Percentiles rank a stretch among this genome's conserved stretches.
phyloP scores from a whole-genome alignment of 257 asterid species.

The Rhazya stricta region DNA sequence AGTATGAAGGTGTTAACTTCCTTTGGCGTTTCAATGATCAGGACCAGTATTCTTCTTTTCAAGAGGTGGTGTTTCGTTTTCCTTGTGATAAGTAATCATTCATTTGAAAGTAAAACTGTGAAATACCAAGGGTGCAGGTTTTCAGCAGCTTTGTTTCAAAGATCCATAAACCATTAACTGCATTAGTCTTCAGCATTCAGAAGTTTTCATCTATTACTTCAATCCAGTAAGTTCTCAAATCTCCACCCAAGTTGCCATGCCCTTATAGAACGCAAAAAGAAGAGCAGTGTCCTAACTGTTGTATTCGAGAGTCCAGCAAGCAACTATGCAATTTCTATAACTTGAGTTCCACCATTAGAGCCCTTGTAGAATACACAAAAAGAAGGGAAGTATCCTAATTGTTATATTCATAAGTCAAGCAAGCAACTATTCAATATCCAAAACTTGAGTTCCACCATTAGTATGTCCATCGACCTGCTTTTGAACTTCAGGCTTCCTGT shows the following conservation, averaged over 20 bases:
- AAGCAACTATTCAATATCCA: slow-evolving; percentile 7
- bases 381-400: not conserved
- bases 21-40: no score
- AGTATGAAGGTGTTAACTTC: no score
- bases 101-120: no score
- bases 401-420: not conserved
- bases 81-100: no score
- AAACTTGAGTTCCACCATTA: not conserved
- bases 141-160: no score
- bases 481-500: not conserved
- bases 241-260: not conserved
- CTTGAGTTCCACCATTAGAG: not conserved
- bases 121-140: no score
- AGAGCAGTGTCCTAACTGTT: not conserved
- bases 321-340: slow-evolving; percentile 5
- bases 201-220: no score
- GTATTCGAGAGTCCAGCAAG: not conserved
- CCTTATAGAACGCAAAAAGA: not conserved
- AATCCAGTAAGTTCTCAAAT: no score
- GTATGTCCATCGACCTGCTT: not conserved
- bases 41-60: no score
- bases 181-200: no score
- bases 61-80: no score
- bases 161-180: no score
- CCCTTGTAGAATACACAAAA: not conserved